phyloP scores from a whole-genome alignment of 306 rosid genomes.

The Cercis canadensis region DNA sequence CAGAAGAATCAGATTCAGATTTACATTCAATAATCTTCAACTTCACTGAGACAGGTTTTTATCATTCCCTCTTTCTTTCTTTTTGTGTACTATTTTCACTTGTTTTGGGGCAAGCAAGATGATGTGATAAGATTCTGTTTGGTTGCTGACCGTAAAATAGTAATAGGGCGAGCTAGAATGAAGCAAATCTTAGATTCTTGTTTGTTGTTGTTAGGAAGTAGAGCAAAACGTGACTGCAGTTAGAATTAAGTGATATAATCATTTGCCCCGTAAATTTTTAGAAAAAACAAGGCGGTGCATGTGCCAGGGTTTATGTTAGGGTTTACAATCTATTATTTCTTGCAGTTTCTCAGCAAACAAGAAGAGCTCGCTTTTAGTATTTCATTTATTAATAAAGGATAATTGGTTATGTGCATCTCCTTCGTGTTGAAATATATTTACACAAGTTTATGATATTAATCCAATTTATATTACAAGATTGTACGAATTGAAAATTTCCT shows the following conservation, averaged over 20 bases:
- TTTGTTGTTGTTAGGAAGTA: neutral
- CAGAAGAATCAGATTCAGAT: slow-evolving; percentile 57
- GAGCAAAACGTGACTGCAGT: no score
- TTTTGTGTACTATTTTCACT: neutral
- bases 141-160: neutral
- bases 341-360: neutral
- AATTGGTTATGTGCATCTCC: neutral
- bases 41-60: slow-evolving; percentile 45
- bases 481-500: neutral
- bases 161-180: neutral
- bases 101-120: neutral
- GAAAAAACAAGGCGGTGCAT: no score
- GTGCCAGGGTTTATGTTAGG: no score
- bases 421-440: neutral
- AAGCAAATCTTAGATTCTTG: no score
- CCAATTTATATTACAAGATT: neutral
- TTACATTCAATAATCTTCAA: slow-evolving; percentile 45
- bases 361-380: no score
- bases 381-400: neutral
- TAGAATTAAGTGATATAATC: no score
- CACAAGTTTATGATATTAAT: no score
- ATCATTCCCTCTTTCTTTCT: neutral
- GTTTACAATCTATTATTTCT: neutral
- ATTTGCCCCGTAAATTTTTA: no score
- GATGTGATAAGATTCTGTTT: neutral